phyloP scores from a whole-genome alignment of 2,329 filamentous ascomycete genomes.

The Colletotrichum endophyticum region DNA sequence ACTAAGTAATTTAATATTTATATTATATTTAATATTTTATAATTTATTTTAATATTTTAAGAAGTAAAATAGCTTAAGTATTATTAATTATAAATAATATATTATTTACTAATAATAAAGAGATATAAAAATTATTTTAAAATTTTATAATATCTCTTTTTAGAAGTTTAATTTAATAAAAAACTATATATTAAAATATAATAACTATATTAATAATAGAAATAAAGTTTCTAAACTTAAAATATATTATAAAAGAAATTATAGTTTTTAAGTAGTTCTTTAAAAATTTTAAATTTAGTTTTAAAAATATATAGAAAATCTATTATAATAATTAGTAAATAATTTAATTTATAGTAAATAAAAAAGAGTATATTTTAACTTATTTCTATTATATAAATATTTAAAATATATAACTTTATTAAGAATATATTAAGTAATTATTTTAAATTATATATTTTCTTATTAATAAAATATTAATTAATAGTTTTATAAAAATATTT shows the following conservation, averaged over 20 bases:
- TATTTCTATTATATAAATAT: no score
- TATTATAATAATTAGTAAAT: no score
- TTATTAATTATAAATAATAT: not conserved
- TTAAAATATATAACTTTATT: no score
- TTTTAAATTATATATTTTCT: not conserved
- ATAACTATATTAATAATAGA: no score
- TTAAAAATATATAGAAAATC: no score
- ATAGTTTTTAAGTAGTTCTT: no score
- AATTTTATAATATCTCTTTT: not conserved
- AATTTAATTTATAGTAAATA: no score
- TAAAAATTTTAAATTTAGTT: no score
- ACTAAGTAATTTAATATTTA: not conserved
- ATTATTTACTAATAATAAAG: not conserved
- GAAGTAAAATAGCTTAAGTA: rapidly evolving
- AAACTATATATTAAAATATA: no score
- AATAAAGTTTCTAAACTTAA: rapidly evolving
- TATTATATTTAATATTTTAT: not conserved
- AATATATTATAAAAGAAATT: no score
- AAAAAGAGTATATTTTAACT: no score
- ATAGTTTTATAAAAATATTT: not conserved
- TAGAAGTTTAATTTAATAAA: not conserved
- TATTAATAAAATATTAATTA: not conserved
- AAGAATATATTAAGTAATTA: no score
- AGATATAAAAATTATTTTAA: not conserved
- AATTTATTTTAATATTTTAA: not conserved